A percentile compares a stretch with the other conserved stretches of the same genome.
phyloP scores from a whole-genome alignment of 768 basidiomycete genomes.

The Lactarius akahatsu region DNA sequence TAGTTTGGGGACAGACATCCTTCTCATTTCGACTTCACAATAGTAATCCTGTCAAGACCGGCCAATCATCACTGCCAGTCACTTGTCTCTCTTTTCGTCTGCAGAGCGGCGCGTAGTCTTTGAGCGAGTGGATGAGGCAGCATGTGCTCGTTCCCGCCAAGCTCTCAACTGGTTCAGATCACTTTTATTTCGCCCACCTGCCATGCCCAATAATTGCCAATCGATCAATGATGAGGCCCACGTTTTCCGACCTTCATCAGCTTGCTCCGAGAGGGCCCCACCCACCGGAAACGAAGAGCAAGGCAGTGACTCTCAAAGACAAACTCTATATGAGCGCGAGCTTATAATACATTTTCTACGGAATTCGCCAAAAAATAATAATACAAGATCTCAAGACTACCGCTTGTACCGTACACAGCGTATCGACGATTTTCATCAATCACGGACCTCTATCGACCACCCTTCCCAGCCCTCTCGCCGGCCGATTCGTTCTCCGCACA shows the following conservation, averaged over 20 bases:
- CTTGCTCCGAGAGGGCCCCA: no score
- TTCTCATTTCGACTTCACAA: constrained; percentile 16
- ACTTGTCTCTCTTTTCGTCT: neutral
- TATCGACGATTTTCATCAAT: neutral
- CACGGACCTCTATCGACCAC: constrained; percentile 35
- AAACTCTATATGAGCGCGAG: neutral
- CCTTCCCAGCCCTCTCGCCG: constrained; percentile 47
- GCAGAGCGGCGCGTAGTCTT: no score
- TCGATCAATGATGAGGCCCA: no score
- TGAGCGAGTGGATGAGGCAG: no score
- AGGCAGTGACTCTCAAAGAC: no score
- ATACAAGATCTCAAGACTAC: neutral
- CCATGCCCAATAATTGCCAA: no score
- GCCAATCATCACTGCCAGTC: neutral
- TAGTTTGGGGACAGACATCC: constrained; percentile 70
- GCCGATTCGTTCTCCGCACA: constrained; percentile 36
- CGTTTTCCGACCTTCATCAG: no score
- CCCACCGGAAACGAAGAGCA: no score
- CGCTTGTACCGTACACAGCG: neutral
- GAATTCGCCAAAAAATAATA: neutral
- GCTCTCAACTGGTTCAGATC: no score
- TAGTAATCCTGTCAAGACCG: neutral
- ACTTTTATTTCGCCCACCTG: no score
- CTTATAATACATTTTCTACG: neutral
- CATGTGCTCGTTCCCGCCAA: no score